Evolutionary conservation across 2,329 filamentous ascomycete genomes (phyloP), one percentile per base, ranked within the genome.

Genomic region (Lasiodiplodia gonubiensis): DNA sequence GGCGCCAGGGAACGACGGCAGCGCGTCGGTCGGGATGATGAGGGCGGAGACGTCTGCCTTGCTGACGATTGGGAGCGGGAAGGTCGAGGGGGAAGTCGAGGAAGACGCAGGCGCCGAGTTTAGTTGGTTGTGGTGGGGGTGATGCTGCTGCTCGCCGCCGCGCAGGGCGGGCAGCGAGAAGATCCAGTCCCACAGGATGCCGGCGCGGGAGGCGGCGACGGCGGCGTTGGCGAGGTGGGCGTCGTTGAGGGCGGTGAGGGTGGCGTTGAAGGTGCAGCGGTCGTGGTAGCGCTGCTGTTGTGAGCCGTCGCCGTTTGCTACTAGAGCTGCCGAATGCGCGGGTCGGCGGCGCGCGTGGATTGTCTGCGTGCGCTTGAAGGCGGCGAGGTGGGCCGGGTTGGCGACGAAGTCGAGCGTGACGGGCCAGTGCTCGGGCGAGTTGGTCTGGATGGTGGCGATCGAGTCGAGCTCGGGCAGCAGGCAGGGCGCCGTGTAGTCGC

Each of bases 371-470:
- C 84, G 82, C 12, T 81, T 49, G 80, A 97, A 93, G 3, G 89
- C 86, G 0, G 84, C 79, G 4, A 86, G 82, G 59, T 95, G 86
- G 0, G 82, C 78, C 0, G 89, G 82, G 67, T 91, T 88, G 60
- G 84, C 81, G 3, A 81, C 82, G 70, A 97, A 93, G 74, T 95
- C 89, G 4, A 97, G 83, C 6, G 89, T 88, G 2, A 96, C 85
- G 51, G 92, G 90, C 94, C 94, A 97, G 81, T 92, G 94, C 4
- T 88, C 83, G 3, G 88, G 85, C 1, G 88, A 85, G 5, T 84
- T 84, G 2, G 89, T 89, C 1, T 88, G 89, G 21, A 94, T 81
- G 27, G 81, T 84, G 1, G 82, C 76, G 61, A 94, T 87, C 51
- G 87, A 86, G 53, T 86, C 82, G 0, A 93, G 81, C 12, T 91